These are phyloP conservation scores for Leucoagaricus sp. DNA, from an alignment of 1,284 basidiomycete genomes.

Conservation along the genomic window DNA sequence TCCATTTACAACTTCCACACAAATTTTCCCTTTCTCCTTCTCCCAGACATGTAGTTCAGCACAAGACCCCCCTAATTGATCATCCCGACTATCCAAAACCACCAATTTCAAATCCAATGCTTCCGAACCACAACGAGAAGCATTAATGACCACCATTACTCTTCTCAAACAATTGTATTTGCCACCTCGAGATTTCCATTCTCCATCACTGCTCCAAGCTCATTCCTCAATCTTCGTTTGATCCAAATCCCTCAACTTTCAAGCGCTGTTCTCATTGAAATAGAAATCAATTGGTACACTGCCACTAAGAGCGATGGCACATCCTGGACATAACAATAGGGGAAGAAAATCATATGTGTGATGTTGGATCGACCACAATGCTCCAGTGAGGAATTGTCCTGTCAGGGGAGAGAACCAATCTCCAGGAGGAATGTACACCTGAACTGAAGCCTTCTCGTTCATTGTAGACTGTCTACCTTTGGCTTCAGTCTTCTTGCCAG, in stretches of 20 bases:
- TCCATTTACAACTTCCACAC: conserved; percentile 1
- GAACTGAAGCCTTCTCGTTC: background rate
- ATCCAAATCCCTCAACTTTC: background rate
- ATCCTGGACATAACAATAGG: background rate
- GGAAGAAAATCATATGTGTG: background rate
- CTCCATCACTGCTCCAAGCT: background rate
- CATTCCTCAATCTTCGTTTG: background rate
- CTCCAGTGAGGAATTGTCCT: background rate
- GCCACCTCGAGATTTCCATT: background rate
- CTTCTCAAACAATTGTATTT: background rate
- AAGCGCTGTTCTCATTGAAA: background rate
- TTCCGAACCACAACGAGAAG: background rate
- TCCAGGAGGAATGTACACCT: conserved; percentile 1
- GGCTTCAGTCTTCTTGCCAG: background rate
- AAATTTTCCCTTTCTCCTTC: background rate
- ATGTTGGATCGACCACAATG: background rate
- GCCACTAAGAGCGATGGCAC: background rate
- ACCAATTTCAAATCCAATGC: background rate
- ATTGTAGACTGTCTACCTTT: background rate
- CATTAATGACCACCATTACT: conserved; percentile 2
- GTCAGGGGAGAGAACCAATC: conserved; percentile 3
- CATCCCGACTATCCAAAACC: conserved; percentile 3
- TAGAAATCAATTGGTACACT: conserved; percentile 1
- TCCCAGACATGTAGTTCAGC: conserved; percentile 1
- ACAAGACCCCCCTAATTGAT: conserved; percentile 8